phyloP scores from a whole-genome alignment of 1,284 basidiomycete species.

The Ustilago crameri region DNA sequence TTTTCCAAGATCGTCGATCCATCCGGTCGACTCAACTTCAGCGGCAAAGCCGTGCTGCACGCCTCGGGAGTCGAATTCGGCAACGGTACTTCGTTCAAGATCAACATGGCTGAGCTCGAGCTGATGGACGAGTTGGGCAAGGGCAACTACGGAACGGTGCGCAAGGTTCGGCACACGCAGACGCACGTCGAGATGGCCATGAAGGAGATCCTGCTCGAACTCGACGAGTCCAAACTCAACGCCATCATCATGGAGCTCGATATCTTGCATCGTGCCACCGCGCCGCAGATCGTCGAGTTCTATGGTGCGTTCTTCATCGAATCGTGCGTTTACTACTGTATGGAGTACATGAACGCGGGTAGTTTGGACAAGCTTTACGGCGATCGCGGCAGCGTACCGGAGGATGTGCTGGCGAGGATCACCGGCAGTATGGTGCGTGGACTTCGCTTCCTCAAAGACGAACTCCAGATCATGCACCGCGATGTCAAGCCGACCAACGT shows the following conservation, averaged over 20 bases:
- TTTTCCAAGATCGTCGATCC: conserved; percentile 98
- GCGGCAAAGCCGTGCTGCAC: conserved; percentile 90
- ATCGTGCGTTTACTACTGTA: conserved; percentile 98
- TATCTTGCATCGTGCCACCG: conserved; percentile 90
- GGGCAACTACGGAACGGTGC: conserved; percentile 97
- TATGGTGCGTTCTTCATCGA: conserved; percentile 99
- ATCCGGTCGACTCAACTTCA: conserved; percentile 90
- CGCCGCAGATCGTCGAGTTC: conserved; percentile 94
- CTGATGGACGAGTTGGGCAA: conserved; percentile 87
- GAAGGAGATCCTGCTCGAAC: conserved; percentile 99
- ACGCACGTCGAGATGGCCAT: conserved; percentile 98
- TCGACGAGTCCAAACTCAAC: conserved; percentile 92
- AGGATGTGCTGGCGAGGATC: conserved; percentile 85
- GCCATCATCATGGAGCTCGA: conserved; percentile 99
- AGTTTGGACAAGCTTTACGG: conserved; percentile 82
- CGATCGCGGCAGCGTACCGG: conserved; percentile 74
- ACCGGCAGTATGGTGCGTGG: conserved; percentile 87
- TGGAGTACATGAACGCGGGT: conserved; percentile 99
- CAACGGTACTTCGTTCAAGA: conserved; percentile 89
- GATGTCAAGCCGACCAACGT: conserved; percentile 99
- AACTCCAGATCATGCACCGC: conserved; percentile 95
- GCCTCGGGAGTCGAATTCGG: conserved; percentile 93
- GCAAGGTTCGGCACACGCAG: conserved; percentile 91
- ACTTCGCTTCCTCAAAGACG: conserved; percentile 93
- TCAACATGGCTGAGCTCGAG: conserved; percentile 95